phyloP scores from a whole-genome alignment of 2,329 filamentous ascomycete species.

The Gaeumannomyces sp. region DNA sequence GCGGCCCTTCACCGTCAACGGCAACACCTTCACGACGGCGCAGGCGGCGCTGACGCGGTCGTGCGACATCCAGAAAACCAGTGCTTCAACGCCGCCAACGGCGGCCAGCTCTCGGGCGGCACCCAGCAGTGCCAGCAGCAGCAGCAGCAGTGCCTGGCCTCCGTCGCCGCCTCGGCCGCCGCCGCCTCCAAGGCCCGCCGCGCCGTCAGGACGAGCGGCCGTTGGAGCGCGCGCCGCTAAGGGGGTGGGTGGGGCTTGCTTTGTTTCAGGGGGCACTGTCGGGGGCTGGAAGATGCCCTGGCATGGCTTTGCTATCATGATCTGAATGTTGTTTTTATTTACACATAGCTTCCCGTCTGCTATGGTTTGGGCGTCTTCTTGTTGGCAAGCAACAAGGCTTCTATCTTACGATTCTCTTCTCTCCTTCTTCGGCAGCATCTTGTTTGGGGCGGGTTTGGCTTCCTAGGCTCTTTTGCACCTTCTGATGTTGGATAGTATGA shows the following conservation, averaged over 20 bases:
- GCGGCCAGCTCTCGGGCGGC: constrained; percentile 24
- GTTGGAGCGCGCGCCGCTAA: not conserved
- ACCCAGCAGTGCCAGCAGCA: constrained; percentile 31
- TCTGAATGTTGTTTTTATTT: not conserved
- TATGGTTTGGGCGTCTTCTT: not conserved
- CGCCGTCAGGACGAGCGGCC: constrained; percentile 11
- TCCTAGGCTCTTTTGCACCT: not conserved
- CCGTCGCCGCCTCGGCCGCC: constrained; percentile 13
- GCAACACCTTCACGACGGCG: constrained; percentile 34
- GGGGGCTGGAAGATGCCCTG: not conserved
- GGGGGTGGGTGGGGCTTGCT: not conserved
- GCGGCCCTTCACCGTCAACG: constrained; percentile 30
- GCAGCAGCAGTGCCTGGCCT: constrained; percentile 23
- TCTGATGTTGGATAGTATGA: not conserved
- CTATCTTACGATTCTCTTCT: not conserved
- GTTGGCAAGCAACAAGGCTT: not conserved
- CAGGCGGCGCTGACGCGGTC: constrained; percentile 34
- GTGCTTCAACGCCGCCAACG: constrained; percentile 35
- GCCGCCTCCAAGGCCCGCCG: constrained; percentile 13
- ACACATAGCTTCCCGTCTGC: not conserved
- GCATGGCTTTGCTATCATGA: not conserved
- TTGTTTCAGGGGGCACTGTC: no score
- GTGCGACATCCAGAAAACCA: constrained; percentile 40
- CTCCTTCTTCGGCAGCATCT: not conserved
- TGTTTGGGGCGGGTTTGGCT: not conserved